Evolutionary conservation across 345 rosid genomes (phyloP).

Genomic region (Euphorbia lathyris): DNA sequence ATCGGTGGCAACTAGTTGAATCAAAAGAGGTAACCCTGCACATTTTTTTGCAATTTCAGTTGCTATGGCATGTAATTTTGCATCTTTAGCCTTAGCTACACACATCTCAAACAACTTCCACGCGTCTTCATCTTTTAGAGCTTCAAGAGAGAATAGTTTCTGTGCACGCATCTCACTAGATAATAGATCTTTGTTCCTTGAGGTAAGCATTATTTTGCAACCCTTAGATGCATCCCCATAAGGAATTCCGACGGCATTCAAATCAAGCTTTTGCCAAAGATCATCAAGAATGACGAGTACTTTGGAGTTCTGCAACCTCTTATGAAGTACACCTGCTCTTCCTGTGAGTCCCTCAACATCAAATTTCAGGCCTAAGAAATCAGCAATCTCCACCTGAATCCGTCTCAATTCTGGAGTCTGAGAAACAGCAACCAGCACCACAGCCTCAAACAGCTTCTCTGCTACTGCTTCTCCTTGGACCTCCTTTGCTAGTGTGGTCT

Average conservation of each 20-base stretch:
- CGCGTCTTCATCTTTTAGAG: slow-evolving; percentile 6
- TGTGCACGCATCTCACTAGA: background rate
- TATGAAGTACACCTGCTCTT: background rate
- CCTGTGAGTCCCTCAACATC: no score
- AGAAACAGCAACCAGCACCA: background rate
- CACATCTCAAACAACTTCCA: background rate
- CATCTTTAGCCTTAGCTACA: background rate
- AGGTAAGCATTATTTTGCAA: background rate
- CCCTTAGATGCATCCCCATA: background rate
- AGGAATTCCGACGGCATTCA: slow-evolving; percentile 2
- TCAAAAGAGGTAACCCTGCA: slow-evolving; percentile 4
- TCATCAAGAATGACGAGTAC: slow-evolving; percentile 9
- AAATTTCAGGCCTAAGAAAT: background rate
- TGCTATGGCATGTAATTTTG: background rate
- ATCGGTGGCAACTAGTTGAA: slow-evolving; percentile 13
- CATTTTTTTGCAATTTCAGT: background rate
- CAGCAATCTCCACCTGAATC: background rate
- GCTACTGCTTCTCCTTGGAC: background rate
- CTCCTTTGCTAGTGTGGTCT: background rate
- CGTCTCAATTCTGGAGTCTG: background rate
- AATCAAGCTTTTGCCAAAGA: background rate
- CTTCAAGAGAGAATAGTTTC: background rate
- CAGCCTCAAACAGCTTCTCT: background rate
- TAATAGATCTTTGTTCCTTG: background rate
- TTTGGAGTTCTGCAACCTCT: background rate